A percentile compares a stretch with the other conserved stretches of the same genome.
These are phyloP conservation scores for Phytophthora citrophthora DNA, from an alignment of 352 stramenopile species.

Conservation along the genomic window DNA sequence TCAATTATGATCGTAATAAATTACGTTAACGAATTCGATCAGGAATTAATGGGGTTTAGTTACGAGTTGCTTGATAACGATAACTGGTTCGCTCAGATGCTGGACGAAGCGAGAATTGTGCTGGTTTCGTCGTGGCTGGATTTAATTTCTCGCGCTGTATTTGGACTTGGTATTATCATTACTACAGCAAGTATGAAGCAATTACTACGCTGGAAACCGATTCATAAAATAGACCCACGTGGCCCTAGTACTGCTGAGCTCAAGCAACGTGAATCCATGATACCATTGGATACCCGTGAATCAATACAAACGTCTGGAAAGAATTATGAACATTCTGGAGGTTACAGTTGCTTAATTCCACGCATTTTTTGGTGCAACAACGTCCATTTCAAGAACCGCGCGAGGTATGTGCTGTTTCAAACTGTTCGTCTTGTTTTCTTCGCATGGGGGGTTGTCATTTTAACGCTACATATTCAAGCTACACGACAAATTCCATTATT, in stretches of 20 bases:
- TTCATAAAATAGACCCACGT: background rate
- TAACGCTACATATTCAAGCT: constrained; percentile 25
- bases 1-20: constrained; percentile 1
- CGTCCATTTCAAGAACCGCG: constrained; percentile 12
- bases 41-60: background rate
- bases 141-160: constrained; percentile 1
- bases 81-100: constrained; percentile 6
- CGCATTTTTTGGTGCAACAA: constrained; percentile 14
- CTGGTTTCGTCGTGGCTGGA: constrained; percentile 2
- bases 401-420: background rate
- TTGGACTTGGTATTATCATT: background rate
- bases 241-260: no score
- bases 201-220: background rate
- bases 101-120: constrained; percentile 1
- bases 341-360: no score
- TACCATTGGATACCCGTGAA: no score
- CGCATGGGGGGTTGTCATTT: constrained; percentile 13
- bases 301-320: no score
- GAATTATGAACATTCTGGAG: no score
- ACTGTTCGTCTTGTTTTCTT: constrained; percentile 6
- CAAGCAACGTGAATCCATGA: no score
- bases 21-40: background rate
- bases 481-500: constrained; percentile 4
- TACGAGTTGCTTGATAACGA: background rate
- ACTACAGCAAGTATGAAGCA: constrained; percentile 5